Percentiles rank a stretch among this genome's conserved stretches.
Evolutionary conservation across 2,329 filamentous ascomycete species (phyloP).

Genomic region (Coniochaeta prunicola): DNA sequence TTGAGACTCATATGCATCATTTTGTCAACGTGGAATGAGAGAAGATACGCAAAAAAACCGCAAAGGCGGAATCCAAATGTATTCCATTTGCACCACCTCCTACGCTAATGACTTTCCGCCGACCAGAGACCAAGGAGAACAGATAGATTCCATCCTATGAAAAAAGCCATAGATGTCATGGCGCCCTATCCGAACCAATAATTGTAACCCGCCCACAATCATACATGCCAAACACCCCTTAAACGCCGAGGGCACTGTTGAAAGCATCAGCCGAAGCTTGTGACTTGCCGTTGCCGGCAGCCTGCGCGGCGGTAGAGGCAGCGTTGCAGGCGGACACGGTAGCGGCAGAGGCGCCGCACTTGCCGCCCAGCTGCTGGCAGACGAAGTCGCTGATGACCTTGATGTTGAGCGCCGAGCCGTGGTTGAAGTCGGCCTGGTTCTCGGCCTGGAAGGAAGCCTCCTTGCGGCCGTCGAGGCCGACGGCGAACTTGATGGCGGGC

Average conservation of each 20-base stretch:
- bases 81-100: not conserved
- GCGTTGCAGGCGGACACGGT: conserved; percentile 24
- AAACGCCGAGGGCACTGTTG: conserved; percentile 29
- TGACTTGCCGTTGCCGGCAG: conserved; percentile 12
- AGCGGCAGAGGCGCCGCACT: conserved; percentile 23
- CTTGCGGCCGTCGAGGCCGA: conserved; percentile 38
- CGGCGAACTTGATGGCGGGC: conserved; percentile 41
- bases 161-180: not conserved
- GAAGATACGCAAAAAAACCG: not conserved
- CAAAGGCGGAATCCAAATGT: not conserved
- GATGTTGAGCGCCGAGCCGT: conserved; percentile 38
- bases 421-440: conserved; percentile 37
- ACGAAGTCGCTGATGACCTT: conserved; percentile 29
- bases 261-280: conserved; percentile 31
- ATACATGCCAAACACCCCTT: conserved; percentile 2
- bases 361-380: conserved; percentile 25
- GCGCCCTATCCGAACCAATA: not conserved
- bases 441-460: conserved; percentile 31
- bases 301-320: conserved; percentile 23
- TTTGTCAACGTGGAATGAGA: not conserved
- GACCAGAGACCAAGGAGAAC: not conserved
- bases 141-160: not conserved
- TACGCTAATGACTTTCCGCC: not conserved
- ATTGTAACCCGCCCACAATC: not conserved
- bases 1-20: not conserved